Evolutionary conservation across 139 green algal genomes (phyloP).

Genomic region (Tetradesmus obliquus): DNA sequence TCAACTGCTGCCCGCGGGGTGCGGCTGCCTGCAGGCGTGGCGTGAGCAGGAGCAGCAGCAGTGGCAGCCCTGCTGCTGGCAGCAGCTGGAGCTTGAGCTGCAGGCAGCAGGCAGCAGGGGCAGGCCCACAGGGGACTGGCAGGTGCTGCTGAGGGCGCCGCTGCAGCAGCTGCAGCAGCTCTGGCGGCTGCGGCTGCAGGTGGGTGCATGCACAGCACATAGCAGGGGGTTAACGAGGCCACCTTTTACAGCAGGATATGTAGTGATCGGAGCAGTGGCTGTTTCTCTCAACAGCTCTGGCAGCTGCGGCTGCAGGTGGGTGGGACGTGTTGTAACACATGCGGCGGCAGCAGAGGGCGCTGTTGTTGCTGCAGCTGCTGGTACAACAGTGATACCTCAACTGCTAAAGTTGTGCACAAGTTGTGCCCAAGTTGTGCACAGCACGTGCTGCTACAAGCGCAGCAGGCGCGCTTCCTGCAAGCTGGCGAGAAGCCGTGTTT

Average conservation of each 20-base stretch:
- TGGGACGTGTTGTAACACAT: too few relatives aligned
- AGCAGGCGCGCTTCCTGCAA: too few relatives aligned
- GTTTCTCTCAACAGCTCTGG: constrained; percentile 40
- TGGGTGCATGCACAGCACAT: constrained; percentile 4
- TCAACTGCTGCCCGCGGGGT: too few relatives aligned
- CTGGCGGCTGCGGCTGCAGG: constrained; percentile 56
- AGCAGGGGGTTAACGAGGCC: too few relatives aligned
- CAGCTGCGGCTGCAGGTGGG: constrained; percentile 45
- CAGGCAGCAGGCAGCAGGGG: background rate
- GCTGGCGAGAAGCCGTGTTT: too few relatives aligned
- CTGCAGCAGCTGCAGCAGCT: constrained; percentile 52
- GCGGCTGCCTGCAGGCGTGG: background rate
- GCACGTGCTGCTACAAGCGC: too few relatives aligned
- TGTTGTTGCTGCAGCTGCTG: background rate
- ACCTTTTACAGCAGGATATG: background rate
- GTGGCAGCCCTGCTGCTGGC: constrained; percentile 55
- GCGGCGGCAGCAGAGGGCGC: background rate
- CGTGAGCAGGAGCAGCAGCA: background rate
- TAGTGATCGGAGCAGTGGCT: background rate
- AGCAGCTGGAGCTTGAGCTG: constrained; percentile 51
- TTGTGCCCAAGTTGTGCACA: too few relatives aligned
- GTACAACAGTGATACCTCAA: too few relatives aligned
- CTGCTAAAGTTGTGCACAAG: too few relatives aligned
- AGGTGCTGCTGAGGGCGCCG: constrained; percentile 59
- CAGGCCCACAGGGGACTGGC: constrained; percentile 28